Conservation (phyloP, 148 eudicot genomes). For the Mesembryanthemum crystallinum region DNA sequence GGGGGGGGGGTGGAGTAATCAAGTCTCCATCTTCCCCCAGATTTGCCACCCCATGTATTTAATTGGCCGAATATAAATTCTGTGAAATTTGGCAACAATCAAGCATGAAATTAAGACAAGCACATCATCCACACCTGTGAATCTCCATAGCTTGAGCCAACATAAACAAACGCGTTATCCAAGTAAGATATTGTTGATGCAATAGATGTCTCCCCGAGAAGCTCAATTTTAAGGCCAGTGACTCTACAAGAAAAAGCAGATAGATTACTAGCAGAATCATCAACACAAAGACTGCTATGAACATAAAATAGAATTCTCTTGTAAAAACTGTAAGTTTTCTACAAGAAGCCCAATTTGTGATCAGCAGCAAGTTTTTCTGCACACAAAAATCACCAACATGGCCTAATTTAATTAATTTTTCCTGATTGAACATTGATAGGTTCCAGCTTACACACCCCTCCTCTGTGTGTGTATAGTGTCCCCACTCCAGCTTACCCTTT, state of each 20-base stretch:
- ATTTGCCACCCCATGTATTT: too few relatives aligned
- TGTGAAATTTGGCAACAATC: not conserved
- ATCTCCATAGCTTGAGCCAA: constrained; percentile 98
- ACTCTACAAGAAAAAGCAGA: constrained; percentile 53
- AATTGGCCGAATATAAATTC: not conserved
- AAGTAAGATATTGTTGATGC: constrained; percentile 93
- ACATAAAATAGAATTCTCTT: not conserved
- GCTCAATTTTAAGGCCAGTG: constrained; percentile 97
- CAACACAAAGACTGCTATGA: not conserved
- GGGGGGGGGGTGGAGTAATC: not conserved
- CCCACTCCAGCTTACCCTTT: too few relatives aligned
- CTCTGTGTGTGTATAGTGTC: too few relatives aligned
- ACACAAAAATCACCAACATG: too few relatives aligned
- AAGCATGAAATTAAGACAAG: not conserved
- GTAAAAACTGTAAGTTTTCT: too few relatives aligned
- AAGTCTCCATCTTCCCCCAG: not conserved
- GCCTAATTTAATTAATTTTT: too few relatives aligned
- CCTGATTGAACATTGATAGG: too few relatives aligned
- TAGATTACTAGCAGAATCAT: constrained; percentile 3
- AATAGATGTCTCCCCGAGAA: constrained; percentile 88
- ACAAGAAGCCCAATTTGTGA: too few relatives aligned
- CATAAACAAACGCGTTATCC: constrained; percentile 88
- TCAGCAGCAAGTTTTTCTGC: too few relatives aligned
- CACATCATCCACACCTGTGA: constrained; percentile 65
- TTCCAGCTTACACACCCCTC: too few relatives aligned